These are phyloP conservation scores for Vigna radiata DNA, from an alignment of 306 rosid genomes.

Conservation along the genomic window DNA sequence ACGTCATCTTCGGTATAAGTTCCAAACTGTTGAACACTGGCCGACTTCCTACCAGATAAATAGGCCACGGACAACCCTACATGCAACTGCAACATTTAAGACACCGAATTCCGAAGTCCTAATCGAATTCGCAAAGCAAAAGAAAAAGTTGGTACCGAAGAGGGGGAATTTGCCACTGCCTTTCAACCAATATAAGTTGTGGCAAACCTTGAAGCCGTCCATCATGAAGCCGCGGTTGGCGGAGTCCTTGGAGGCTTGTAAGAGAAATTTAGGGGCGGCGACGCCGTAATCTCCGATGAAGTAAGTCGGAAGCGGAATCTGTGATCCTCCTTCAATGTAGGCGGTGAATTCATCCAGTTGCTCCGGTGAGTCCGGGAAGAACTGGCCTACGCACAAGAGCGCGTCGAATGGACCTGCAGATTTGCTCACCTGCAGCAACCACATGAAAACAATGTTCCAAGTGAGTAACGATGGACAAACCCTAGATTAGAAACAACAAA, in stretches of 20 bases:
- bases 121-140: not conserved
- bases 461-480: constrained; percentile 3
- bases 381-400: constrained; percentile 88
- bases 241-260: constrained; percentile 64
- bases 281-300: constrained; percentile 95
- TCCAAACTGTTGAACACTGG: constrained; percentile 74
- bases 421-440: constrained; percentile 72
- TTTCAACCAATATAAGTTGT: constrained; percentile 89
- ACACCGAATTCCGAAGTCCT: not conserved
- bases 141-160: constrained; percentile 51
- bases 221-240: constrained; percentile 80
- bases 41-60: constrained; percentile 75
- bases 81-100: constrained; percentile 35
- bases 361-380: constrained; percentile 86
- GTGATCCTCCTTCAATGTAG: constrained; percentile 70
- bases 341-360: constrained; percentile 64
- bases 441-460: constrained; percentile 29
- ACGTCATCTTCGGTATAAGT: constrained; percentile 83
- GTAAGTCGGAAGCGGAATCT: constrained; percentile 81
- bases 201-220: constrained; percentile 85
- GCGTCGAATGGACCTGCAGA: constrained; percentile 98
- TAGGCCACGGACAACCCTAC: constrained; percentile 80
- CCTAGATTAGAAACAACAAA: constrained; percentile 25
- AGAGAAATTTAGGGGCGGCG: constrained; percentile 68
- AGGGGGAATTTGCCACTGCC: constrained; percentile 90